phyloP scores from a whole-genome alignment of 768 basidiomycete genomes.

The Lentinula boryana region DNA sequence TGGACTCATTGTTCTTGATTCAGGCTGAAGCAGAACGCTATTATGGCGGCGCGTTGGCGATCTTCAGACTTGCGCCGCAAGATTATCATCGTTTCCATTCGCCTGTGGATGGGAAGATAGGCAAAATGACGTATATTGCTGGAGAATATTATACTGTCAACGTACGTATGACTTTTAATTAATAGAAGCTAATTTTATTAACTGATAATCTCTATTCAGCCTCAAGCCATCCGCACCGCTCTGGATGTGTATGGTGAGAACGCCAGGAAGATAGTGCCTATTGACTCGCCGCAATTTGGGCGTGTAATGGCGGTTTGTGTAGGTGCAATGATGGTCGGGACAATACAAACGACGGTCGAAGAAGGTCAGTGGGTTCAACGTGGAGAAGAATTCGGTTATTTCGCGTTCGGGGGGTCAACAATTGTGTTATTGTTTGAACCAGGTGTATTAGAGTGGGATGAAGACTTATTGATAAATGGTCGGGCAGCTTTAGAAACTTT shows the following conservation, averaged over 20 bases:
- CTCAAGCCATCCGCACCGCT: conserved; percentile 87
- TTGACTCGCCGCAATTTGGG: conserved; percentile 86
- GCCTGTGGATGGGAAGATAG: conserved; percentile 81
- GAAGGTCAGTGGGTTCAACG: conserved; percentile 77
- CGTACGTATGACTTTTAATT: conserved; percentile 32
- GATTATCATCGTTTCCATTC: conserved; percentile 95
- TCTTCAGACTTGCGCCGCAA: conserved; percentile 89
- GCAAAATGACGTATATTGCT: conserved; percentile 72
- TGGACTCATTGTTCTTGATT: not conserved
- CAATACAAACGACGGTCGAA: conserved; percentile 79
- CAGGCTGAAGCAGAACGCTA: conserved; percentile 65
- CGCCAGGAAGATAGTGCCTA: conserved; percentile 85
- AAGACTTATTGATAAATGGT: conserved; percentile 84
- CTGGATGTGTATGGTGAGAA: conserved; percentile 96
- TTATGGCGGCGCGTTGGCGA: conserved; percentile 75
- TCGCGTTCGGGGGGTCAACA: conserved; percentile 96
- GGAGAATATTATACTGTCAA: conserved; percentile 98
- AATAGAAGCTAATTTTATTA: not conserved
- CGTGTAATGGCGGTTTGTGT: conserved; percentile 88
- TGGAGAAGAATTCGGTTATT: conserved; percentile 91
- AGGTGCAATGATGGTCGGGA: conserved; percentile 95
- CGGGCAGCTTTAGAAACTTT: conserved; percentile 83
- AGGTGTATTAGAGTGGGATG: conserved; percentile 83
- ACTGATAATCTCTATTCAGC: conserved; percentile 33
- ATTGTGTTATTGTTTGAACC: conserved; percentile 89